Evolutionary conservation across 1,284 basidiomycete species (phyloP), one percentile per base, ranked within the genome.

Genomic region (Cutaneotrichosporon dermatis): DNA sequence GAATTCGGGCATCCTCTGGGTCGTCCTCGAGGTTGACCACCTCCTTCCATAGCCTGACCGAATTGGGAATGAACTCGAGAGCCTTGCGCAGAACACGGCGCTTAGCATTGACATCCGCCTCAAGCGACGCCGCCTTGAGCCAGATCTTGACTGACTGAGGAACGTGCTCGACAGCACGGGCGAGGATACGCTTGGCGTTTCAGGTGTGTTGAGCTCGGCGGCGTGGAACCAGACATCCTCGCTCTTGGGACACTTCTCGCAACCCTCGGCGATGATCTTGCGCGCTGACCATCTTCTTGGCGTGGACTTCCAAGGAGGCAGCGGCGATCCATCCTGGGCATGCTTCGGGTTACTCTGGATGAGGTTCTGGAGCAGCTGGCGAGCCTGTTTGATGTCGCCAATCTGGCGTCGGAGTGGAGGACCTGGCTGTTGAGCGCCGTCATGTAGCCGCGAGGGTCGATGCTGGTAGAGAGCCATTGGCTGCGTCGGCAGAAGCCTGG

Each of bases 281-380:
- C 95, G 82, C 3, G 95, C 95, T 4, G 1, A 97, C 94, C 89
- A 96, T 93, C 64, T 94, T 85, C 25, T 95, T 95, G 0, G 95
- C 95, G 65, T 97, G 92, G 66, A 97, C 77, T 77, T 99, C 95
- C 52, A 99, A 79, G 64, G 92, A 87, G 0, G 96, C 96, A 0
- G 95, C 95, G 0, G 96, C 95, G 61, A 99, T 98, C 96, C 95
- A 99, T 3, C 95, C 95, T 4, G 95, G 94, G 92, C 85, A 68
- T 99, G 95, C 73, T 96, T 97, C 0, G 93, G 93, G 77, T 99
- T 99, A 36, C 90, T 95, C 74, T 96, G 95, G 72, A 96, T 94
- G 12, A 99, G 85, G 0, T 92, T 95, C 70, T 98, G 93, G 57
- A 99, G 89, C 16, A 99, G 83, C 83, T 92, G 92, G 39, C 95